These are phyloP conservation scores for Phytophthora europaea DNA, from an alignment of 352 stramenopile species.

Conservation along the genomic window DNA sequence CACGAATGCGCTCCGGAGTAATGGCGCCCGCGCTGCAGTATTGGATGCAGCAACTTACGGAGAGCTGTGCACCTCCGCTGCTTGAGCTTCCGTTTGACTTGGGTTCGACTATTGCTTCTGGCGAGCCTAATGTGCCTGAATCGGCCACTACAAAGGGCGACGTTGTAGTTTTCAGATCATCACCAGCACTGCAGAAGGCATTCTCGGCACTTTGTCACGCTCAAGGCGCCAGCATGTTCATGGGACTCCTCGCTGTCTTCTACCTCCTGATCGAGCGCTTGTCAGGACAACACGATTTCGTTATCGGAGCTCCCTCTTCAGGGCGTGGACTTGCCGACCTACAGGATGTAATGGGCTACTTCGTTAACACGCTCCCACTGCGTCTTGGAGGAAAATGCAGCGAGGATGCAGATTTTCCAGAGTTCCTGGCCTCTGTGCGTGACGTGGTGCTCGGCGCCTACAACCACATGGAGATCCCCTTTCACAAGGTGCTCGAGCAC, in stretches of 20 bases:
- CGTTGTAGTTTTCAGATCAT: constrained; percentile 49
- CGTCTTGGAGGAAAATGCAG: constrained; percentile 35
- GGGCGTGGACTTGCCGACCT: constrained; percentile 42
- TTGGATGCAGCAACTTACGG: constrained; percentile 53
- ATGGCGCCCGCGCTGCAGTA: constrained; percentile 51
- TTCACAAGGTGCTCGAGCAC: constrained; percentile 63
- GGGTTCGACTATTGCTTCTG: background rate
- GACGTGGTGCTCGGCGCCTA: constrained; percentile 54
- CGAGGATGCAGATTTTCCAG: constrained; percentile 34
- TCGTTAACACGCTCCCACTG: constrained; percentile 67
- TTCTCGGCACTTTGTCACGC: constrained; percentile 47
- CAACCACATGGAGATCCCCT: constrained; percentile 59
- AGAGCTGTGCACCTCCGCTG: constrained; percentile 20
- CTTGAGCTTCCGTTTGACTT: constrained; percentile 61
- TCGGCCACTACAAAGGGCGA: constrained; percentile 18
- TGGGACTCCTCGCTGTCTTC: constrained; percentile 58
- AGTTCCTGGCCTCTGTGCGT: constrained; percentile 49
- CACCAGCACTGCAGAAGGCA: constrained; percentile 30
- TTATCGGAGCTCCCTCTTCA: constrained; percentile 55
- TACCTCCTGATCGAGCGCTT: constrained; percentile 57
- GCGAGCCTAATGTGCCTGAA: constrained; percentile 4
- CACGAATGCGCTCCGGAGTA: constrained; percentile 46
- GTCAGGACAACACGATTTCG: constrained; percentile 48
- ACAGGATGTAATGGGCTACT: constrained; percentile 58
- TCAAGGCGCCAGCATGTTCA: constrained; percentile 57